These are phyloP conservation scores for Stephanodiscus minutulus DNA, from an alignment of 108 stramenopile species.

Conservation along the genomic window DNA sequence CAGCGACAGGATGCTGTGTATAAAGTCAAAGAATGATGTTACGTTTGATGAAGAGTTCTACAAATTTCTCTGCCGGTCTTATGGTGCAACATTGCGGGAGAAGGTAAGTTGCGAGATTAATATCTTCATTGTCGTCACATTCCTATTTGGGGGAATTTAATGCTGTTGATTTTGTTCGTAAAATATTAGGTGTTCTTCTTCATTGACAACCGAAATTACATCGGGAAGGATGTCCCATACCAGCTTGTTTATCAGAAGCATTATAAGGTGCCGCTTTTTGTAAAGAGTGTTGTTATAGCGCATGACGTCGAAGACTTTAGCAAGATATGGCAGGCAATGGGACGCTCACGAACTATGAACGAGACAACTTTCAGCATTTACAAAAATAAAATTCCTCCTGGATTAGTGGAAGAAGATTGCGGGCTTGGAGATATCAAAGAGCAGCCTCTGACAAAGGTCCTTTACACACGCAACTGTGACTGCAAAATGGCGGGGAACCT, in stretches of 20 bases:
- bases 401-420: slow-evolving; percentile 18
- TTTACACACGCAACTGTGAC: slow-evolving; percentile 58
- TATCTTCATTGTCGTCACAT: not conserved
- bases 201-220: slow-evolving; percentile 53
- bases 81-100: slow-evolving; percentile 43
- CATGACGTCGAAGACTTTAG: slow-evolving; percentile 63
- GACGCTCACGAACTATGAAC: slow-evolving; percentile 62
- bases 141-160: not conserved
- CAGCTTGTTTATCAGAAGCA: slow-evolving; percentile 46
- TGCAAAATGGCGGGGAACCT: slow-evolving; percentile 59
- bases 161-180: not conserved
- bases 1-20: slow-evolving; percentile 56
- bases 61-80: slow-evolving; percentile 46
- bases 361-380: slow-evolving; percentile 55
- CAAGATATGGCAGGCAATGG: slow-evolving; percentile 70
- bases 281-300: slow-evolving; percentile 55
- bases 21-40: slow-evolving; percentile 54
- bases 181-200: slow-evolving; percentile 40
- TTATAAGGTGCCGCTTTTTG: slow-evolving; percentile 44
- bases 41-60: slow-evolving; percentile 62
- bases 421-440: slow-evolving; percentile 48
- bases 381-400: slow-evolving; percentile 44
- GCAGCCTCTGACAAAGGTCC: slow-evolving; percentile 42
- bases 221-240: slow-evolving; percentile 36
- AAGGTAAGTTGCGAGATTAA: slow-evolving; percentile 3